Evolutionary conservation across 2,329 filamentous ascomycete species (phyloP), one percentile per base, ranked within the genome.

Genomic region (Coniochaeta pulveracea): DNA sequence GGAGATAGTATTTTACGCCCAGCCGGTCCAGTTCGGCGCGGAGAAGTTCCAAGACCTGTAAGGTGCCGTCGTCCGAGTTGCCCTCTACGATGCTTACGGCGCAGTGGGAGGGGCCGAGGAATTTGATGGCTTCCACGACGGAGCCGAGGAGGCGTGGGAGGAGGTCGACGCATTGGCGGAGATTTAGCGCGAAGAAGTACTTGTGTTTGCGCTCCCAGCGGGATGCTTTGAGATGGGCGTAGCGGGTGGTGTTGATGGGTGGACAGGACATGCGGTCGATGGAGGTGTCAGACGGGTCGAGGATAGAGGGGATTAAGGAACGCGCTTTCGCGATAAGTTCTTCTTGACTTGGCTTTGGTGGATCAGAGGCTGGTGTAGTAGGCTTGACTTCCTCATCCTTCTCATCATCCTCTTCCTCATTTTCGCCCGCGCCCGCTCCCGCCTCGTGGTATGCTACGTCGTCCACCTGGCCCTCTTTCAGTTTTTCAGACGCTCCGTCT

Each of bases 151-250:
- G 49, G 3, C 61, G 58, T 2, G 64, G 60, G 8, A 72, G 54
- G 6, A 71, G 40, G 3, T 49, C 34, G 3, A 54, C 44, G 33
- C 55, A 55, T 34, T 70, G 46, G 16, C 59, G 54, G 11, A 72
- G 41, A 40, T 72, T 56, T 25, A 72, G 52, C 0, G 66, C 66
- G 39, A 72, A 69, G 46, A 64, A 68, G 45, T 60, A 68, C 2
- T 49, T 35, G 6, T 35, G 26, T 21, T 35, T 28, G 26, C 24
- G 25, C 25, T 28, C 34, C 34, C 26, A 30, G n/a, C 12, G 14
- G 17, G 25, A 29, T 11, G 18, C 26, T 14, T 28, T 37, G 19
- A 39, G 34, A 31, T 36, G 30, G 6, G 14, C 17, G 21, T 36
- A 37, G 24, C 34, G 29, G 22, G 23, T 30, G 12, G 17, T 19